Base-by-base conservation (phyloP, 2,329 filamentous ascomycete species). In the Aspergillus hiratsukae region DNA sequence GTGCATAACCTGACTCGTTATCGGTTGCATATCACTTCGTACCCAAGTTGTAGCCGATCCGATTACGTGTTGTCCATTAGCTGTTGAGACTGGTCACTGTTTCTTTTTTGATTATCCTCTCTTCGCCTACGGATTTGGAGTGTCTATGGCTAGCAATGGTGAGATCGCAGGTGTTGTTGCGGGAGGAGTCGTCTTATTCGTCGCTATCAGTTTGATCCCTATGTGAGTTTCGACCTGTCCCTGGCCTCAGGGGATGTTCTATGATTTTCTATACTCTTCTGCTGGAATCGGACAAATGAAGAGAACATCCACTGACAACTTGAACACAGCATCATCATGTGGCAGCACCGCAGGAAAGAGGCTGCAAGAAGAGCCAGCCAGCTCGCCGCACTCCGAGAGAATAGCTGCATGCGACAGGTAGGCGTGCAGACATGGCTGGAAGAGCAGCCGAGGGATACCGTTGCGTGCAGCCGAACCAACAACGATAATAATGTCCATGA, bases 91-190 rank as follows among this genome's bases (percentile, higher is more conserved):
- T 10, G 17, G 21, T 43, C 40, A 3, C 6, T 49, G 54, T 59
- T 45, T 56, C 48, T 21, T 21, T 27, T 51, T 19, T 31, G 49
- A 27, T 11, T 41, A 25, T n/a, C n/a, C 49, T 55, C n/a, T n/a
- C 51, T 53, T 56, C 58, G 57, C 48, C 55, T 55, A 27, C 28
- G 40, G 50, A 5, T 10, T 35, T 3, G 23, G 11, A 29, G 29
- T 25, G 48, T 40, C 45, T 19, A 69, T 70, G 68, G 58, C 59
- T 21, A 61, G 57, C 21, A 55, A 57, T 51, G 61, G 60, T 29
- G 65, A 68, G 54, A 56, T 70, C 21, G 61, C 69, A 40, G 66
- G 68, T 25, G 62, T 71, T 46, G 61, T 70, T 49, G 63, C 69
- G 61, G 69, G 68, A 37, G 69, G 65, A 14, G 59, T 70, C 23